Percentiles rank a stretch among this genome's conserved stretches.
Conservation (phyloP, 352 stramenopile species). For the Globisporangium viniferum region DNA sequence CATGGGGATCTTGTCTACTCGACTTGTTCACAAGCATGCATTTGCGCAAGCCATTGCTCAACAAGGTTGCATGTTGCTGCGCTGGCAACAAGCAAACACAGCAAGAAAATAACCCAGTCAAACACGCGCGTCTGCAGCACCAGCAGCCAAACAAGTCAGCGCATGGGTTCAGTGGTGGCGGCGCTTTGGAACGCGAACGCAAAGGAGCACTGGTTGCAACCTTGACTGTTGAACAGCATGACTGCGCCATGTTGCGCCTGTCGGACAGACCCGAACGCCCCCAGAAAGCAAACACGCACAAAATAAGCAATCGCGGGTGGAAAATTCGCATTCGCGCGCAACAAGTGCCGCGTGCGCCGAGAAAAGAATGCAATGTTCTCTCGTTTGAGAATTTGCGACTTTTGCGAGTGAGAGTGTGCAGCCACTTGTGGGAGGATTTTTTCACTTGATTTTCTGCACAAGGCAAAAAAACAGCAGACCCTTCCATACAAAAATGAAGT, state of each 20-base stretch:
- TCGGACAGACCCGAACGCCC: not conserved
- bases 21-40: too few species aligned
- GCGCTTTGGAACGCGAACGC: not conserved
- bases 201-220: too few species aligned
- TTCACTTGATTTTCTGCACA: not conserved
- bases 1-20: not conserved
- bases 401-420: not conserved
- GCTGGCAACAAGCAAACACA: not conserved
- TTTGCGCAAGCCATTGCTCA: not conserved
- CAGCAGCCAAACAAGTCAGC: not conserved
- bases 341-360: not conserved
- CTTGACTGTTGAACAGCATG: not conserved
- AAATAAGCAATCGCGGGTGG: slow-evolving; percentile 1
- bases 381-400: not conserved
- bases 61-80: not conserved
- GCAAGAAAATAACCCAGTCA: not conserved
- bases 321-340: not conserved
- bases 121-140: not conserved
- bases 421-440: not conserved
- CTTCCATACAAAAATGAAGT: not conserved
- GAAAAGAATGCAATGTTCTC: not conserved
- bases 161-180: not conserved
- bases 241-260: not conserved
- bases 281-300: not conserved
- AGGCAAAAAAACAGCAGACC: not conserved